A percentile compares a stretch with the other conserved stretches of the same genome.
Evolutionary conservation across 2,329 filamentous ascomycete genomes (phyloP).

Genomic region (Aspergillus sp.): DNA sequence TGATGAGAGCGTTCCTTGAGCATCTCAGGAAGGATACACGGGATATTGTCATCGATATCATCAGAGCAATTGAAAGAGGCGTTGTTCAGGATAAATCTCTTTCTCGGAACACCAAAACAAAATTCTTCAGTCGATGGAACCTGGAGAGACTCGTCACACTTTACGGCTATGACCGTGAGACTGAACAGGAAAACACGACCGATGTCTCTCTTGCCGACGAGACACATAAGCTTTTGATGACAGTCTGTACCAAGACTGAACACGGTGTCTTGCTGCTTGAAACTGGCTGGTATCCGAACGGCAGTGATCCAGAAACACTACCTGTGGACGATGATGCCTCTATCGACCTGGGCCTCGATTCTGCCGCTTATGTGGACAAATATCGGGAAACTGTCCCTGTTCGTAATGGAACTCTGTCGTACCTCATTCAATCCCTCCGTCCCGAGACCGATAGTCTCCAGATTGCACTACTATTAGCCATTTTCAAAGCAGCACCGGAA

Average conservation of each 20-base stretch:
- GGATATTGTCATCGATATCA: constrained; percentile 70
- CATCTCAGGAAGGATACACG: constrained; percentile 76
- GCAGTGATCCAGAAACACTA: constrained; percentile 59
- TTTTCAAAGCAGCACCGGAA: constrained; percentile 81
- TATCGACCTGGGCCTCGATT: constrained; percentile 67
- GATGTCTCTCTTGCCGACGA: constrained; percentile 61
- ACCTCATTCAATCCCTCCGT: constrained; percentile 74
- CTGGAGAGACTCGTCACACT: constrained; percentile 71
- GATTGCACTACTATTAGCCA: constrained; percentile 74
- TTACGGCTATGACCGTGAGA: constrained; percentile 56
- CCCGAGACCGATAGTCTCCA: constrained; percentile 82
- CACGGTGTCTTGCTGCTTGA: constrained; percentile 75
- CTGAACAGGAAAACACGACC: constrained; percentile 47
- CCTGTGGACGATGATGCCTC: constrained; percentile 47
- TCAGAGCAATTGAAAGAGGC: constrained; percentile 67
- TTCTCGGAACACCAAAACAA: constrained; percentile 70
- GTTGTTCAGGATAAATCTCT: constrained; percentile 75
- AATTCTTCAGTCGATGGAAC: constrained; percentile 71
- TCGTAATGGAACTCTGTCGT: constrained; percentile 74
- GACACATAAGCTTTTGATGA: constrained; percentile 72
- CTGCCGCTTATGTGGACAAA: constrained; percentile 67
- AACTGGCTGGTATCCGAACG: constrained; percentile 80
- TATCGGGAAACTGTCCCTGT: constrained; percentile 68
- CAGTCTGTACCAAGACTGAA: constrained; percentile 70
- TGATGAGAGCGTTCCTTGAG: constrained; percentile 71